phyloP scores from a whole-genome alignment of 2,329 filamentous ascomycete species.

The Talaromyces sp. region DNA sequence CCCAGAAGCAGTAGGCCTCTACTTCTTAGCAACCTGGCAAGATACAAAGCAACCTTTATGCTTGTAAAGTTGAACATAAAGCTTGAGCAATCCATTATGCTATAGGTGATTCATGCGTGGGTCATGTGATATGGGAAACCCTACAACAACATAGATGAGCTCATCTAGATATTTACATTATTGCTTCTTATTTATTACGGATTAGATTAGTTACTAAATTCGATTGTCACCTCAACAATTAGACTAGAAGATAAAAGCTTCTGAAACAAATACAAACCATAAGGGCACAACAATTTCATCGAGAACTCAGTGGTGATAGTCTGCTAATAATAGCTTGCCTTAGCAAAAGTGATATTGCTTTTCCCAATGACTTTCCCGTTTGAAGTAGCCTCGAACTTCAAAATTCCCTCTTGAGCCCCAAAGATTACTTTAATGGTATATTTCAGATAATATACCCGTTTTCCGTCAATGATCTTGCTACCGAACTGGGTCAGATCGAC shows the following conservation, averaged over 20 bases:
- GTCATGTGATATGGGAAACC: background rate
- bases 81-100: background rate
- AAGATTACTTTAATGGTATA: background rate
- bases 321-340: background rate
- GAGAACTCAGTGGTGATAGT: background rate
- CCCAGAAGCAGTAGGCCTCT: background rate
- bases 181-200: too few species aligned
- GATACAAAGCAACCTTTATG: background rate
- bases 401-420: slow-evolving; percentile 3
- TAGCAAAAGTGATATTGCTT: background rate
- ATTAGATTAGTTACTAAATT: background rate
- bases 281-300: background rate
- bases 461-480: background rate
- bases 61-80: background rate
- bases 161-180: background rate
- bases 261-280: background rate
- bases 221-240: background rate
- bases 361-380: background rate
- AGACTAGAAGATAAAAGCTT: background rate
- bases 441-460: background rate
- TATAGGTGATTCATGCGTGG: background rate
- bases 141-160: background rate
- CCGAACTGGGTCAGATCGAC: background rate
- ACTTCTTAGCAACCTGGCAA: background rate
- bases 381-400: slow-evolving; percentile 2